Conservation (phyloP, 2,329 filamentous ascomycete species). For the Fusarium domesticum region DNA sequence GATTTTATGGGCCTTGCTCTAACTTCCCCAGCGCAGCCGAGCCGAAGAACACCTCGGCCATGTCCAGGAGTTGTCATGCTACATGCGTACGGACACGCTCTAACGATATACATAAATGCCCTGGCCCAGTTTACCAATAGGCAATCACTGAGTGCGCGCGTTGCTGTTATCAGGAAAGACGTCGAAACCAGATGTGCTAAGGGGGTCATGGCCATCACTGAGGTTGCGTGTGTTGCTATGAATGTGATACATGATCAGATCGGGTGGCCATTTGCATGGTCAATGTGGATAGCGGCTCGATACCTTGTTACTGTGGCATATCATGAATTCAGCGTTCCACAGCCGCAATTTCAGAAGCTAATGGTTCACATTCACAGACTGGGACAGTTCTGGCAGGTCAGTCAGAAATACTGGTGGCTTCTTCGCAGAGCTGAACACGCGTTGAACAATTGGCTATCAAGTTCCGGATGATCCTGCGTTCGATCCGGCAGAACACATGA, state of each 20-base stretch:
- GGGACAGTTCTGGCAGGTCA: constrained; percentile 8
- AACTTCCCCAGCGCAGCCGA: no score
- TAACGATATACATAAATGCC: constrained; percentile 4
- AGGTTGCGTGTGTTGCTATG: background rate
- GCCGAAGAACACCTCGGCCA: background rate
- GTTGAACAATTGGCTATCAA: background rate
- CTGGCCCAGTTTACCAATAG: constrained; percentile 1
- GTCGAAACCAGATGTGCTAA: constrained; percentile 1
- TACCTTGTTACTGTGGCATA: constrained; percentile 1
- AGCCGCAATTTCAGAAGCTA: background rate
- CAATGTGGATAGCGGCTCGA: constrained; percentile 4
- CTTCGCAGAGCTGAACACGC: constrained; percentile 1
- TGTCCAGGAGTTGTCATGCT: constrained; percentile 2
- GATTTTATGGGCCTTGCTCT: no score
- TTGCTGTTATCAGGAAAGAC: background rate
- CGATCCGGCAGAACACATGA: constrained; percentile 5
- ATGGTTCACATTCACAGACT: constrained; percentile 1
- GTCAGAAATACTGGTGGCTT: constrained; percentile 6
- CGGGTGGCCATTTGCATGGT: constrained; percentile 10
- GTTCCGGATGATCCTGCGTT: background rate
- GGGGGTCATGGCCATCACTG: background rate
- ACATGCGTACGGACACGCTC: constrained; percentile 5
- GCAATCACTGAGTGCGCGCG: background rate
- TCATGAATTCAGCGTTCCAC: background rate
- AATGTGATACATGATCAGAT: background rate